Evolutionary conservation across 2,329 filamentous ascomycete species (phyloP), one percentile per base, ranked within the genome.

Genomic region (Lithohypha guttulata): DNA sequence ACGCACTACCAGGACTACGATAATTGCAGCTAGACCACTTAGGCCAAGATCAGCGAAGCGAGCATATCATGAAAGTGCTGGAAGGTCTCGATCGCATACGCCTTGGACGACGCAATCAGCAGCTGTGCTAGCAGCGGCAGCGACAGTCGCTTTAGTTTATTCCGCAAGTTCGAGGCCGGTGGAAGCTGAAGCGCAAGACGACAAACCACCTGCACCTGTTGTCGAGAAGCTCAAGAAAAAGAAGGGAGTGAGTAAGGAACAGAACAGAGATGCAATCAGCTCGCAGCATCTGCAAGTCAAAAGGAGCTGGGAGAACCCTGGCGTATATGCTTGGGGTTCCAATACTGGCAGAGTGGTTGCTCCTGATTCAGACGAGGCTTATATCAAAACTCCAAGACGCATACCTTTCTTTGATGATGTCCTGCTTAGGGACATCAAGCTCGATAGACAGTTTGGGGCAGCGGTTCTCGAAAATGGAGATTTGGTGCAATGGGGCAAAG

Each of bases 291-390:
- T 84, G 4, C 89, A 95, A 63, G 82, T 94, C 42, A 85, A 83
- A 63, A 77, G 75, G 55, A 93, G 84, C 60, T 73, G 76, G 68
- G 75, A 77, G 60, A 79, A 83, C 44, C 89, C 91, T 0, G 91
- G 87, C 2, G 81, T 96, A 0, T 96, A 93, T 61, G 77, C 81
- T 4, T 98, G 91, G 89, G 91, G 91, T 1, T 85, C 81, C 13
- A 98, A 98, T 53, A 66, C 68, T 11, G 84, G 86, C 44, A 74
- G 73, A 51, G 87, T 94, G n/a, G 84, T 83, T 25, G 86, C 87
- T 28, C 86, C 87, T 1, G 78, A 81, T 46, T 89, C 82, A 6
- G 71, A 80, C 36, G 86, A 94, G 39, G 65, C 67, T 20, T 73
- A 79, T 46, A 69, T 96, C 57, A 95, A 93, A 63, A 77, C 73